Conservation (phyloP, 306 rosid genomes). For the Trifolium fragiferum region DNA sequence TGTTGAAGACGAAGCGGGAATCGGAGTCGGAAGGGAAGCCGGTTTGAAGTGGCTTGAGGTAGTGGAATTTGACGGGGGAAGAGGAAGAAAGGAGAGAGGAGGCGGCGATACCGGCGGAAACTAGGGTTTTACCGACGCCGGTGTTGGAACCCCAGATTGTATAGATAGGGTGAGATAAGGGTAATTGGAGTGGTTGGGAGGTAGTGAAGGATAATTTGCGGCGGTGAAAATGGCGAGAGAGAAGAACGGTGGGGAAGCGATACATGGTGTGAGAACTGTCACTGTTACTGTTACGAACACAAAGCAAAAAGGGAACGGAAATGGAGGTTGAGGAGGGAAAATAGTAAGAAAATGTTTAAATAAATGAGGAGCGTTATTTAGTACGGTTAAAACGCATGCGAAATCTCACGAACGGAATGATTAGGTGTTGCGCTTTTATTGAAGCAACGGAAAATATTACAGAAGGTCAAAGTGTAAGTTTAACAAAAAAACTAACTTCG, state of each 20-base stretch:
- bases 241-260: slow-evolving; percentile 42
- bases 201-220: slow-evolving; percentile 45
- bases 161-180: slow-evolving; percentile 81
- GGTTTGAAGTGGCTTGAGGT: slow-evolving; percentile 89
- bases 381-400: too few species aligned
- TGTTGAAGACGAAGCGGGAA: slow-evolving; percentile 71
- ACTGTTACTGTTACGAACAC: too few species aligned
- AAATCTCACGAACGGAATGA: too few species aligned
- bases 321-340: too few species aligned
- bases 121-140: slow-evolving; percentile 89
- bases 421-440: too few species aligned
- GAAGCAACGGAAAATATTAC: too few species aligned
- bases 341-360: too few species aligned
- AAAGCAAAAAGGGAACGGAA: too few species aligned
- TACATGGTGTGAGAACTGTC: slow-evolving; percentile 15
- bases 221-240: slow-evolving; percentile 39
- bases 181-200: slow-evolving; percentile 49
- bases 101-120: slow-evolving; percentile 87
- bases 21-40: slow-evolving; percentile 93
- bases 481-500: too few species aligned
- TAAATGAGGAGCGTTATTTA: too few species aligned
- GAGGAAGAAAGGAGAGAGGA: slow-evolving; percentile 57
- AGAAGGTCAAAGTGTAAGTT: too few species aligned
- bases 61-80: slow-evolving; percentile 58
- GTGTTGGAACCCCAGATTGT: slow-evolving; percentile 89